Base-by-base conservation (phyloP, 2,329 filamentous ascomycete genomes). In the Fusarium anguioides region DNA sequence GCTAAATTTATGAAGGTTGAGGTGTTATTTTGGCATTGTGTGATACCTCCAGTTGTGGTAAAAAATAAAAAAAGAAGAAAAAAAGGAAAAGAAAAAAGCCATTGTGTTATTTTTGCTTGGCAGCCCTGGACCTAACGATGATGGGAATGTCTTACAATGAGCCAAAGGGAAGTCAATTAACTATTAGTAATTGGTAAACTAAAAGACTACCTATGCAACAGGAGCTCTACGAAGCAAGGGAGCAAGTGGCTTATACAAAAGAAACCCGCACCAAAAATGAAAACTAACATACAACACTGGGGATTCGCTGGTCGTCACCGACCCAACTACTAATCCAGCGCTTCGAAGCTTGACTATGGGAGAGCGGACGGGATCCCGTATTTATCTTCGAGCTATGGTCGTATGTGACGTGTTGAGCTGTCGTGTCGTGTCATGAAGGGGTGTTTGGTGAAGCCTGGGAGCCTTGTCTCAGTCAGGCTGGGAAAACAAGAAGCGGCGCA, bases 251-350 rank as follows among this genome's bases (percentile, higher is more conserved):
- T 24, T 7, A 5, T 14, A 8, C n/a, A 33, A 27, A 37, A 35
- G 24, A 31, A 1, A 6, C 15, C 15, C 23, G 20, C 49, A 14
- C 3, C 12, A 5, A 23, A 36, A 8, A 23, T 14, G 41, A 55
- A 62, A 5, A 21, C n/a, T 21, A 37, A 56, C 47, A 62, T 62
- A 62, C 57, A 62, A 62, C 59, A 62, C 59, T 31, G 29, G 57
- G 59, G 47, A 62, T 62, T 62, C 58, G 58, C 58, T 61, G 56
- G 58, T 61, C 58, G 58, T 61, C 56, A 61, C 58, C 56, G 58
- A 61, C 56, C 58, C 56, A 61, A 61, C 58, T 61, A 61, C 58
- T 61, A 61, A 61, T 61, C 58, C 58, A n/a, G 58, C 55, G 58
- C 60, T 62, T 63, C 59, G 57, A 33, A 62, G 57, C 57, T 62